phyloP scores from a whole-genome alignment of 306 rosid species.

The Quercus engelmannii region DNA sequence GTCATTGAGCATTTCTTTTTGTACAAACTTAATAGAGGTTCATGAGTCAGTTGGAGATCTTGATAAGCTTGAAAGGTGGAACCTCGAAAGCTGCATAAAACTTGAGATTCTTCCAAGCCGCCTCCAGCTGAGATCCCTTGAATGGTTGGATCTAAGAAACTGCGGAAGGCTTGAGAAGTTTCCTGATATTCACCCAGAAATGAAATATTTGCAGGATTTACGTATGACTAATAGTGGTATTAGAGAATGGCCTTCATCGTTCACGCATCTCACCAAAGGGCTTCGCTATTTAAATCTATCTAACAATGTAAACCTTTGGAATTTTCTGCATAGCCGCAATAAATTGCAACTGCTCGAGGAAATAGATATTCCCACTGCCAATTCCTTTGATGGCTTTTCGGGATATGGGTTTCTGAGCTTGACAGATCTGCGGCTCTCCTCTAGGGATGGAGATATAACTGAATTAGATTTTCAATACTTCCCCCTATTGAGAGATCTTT shows the following conservation, averaged over 20 bases:
- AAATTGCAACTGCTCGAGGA: too few species aligned
- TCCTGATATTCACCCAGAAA: too few species aligned
- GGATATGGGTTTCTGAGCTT: neutral
- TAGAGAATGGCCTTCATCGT: neutral
- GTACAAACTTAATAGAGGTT: constrained; percentile 7
- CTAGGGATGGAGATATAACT: neutral
- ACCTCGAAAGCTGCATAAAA: too few species aligned
- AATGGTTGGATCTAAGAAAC: fast-evolving
- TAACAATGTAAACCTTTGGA: too few species aligned
- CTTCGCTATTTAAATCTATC: fast-evolving
- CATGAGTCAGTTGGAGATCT: constrained; percentile 9
- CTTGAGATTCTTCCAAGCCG: too few species aligned
- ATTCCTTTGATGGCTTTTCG: too few species aligned
- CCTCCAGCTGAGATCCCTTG: too few species aligned
- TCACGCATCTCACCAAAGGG: neutral
- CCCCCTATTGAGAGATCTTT: fast-evolving
- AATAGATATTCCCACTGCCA: too few species aligned
- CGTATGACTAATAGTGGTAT: fast-evolving
- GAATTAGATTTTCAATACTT: neutral
- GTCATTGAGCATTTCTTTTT: neutral
- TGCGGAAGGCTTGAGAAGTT: too few species aligned
- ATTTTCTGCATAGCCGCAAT: too few species aligned
- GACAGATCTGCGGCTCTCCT: fast-evolving
- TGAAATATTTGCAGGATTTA: fast-evolving
- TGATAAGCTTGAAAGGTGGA: neutral